Evolutionary conservation across 306 rosid genomes (phyloP).

Genomic region (Bauhinia variegata): DNA sequence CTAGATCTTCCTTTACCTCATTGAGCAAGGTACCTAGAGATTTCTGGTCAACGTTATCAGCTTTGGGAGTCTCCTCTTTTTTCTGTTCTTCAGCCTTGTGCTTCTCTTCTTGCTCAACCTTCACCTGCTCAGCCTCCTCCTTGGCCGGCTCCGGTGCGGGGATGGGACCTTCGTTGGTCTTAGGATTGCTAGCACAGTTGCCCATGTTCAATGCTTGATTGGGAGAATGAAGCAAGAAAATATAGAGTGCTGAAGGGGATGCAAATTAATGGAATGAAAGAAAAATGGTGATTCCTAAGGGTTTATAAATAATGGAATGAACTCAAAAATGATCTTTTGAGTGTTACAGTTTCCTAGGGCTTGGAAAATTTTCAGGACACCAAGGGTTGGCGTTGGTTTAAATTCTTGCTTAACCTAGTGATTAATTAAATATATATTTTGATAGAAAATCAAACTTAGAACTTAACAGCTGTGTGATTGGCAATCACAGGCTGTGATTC

Average conservation of each 20-base stretch:
- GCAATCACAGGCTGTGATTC: slow-evolving; percentile 17
- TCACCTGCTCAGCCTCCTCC: slow-evolving; percentile 25
- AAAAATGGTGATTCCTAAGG: background rate
- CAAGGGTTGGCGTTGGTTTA: slow-evolving; percentile 30
- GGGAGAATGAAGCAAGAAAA: slow-evolving; percentile 37
- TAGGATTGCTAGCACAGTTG: slow-evolving; percentile 45
- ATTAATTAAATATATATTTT: background rate
- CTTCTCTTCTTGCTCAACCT: slow-evolving; percentile 16
- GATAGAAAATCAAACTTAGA: background rate
- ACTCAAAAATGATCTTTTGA: too few species aligned
- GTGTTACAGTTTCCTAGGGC: slow-evolving; percentile 26
- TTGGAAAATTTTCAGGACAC: slow-evolving; percentile 42
- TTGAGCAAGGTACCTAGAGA: slow-evolving; percentile 41
- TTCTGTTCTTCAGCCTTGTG: background rate
- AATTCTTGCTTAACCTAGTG: background rate
- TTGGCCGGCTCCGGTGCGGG: slow-evolving; percentile 39
- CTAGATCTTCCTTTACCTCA: too few species aligned
- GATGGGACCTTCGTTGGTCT: slow-evolving; percentile 33
- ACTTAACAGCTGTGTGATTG: slow-evolving; percentile 30
- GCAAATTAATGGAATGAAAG: too few species aligned
- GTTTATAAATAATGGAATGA: too few species aligned
- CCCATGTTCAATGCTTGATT: slow-evolving; percentile 40
- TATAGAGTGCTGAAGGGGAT: too few species aligned
- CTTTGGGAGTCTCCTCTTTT: background rate
- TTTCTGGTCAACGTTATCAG: background rate